Conservation (phyloP, 163 green algal species). For the Scenedesmus sp. region DNA sequence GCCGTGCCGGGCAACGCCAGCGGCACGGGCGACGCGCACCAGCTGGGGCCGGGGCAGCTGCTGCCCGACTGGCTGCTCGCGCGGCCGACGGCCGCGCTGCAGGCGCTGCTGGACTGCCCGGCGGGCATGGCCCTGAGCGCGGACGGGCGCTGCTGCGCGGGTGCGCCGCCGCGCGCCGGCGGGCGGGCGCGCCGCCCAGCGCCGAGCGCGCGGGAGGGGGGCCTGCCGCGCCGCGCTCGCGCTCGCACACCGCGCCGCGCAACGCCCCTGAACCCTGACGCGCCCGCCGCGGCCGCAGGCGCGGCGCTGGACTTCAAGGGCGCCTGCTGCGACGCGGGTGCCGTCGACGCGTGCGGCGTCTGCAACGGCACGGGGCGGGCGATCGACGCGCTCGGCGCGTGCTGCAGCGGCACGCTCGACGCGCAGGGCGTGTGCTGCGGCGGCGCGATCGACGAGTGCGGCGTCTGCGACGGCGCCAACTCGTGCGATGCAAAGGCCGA, state of each 20-base stretch:
- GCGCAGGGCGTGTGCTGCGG: slow-evolving; percentile 58
- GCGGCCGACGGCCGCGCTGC: slow-evolving; percentile 10
- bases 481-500: slow-evolving; percentile 5
- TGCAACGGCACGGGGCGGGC: slow-evolving; percentile 52
- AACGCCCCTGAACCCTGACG: too few species aligned
- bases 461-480: slow-evolving; percentile 56
- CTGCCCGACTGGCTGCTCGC: slow-evolving; percentile 19
- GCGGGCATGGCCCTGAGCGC: slow-evolving; percentile 1
- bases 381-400: slow-evolving; percentile 49
- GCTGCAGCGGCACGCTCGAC: slow-evolving; percentile 51
- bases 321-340: slow-evolving; percentile 52
- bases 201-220: too few species aligned
- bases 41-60: slow-evolving; percentile 10
- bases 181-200: too few species aligned
- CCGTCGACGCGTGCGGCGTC: slow-evolving; percentile 54
- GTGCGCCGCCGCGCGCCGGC: too few species aligned
- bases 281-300: slow-evolving; percentile 30
- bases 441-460: slow-evolving; percentile 58
- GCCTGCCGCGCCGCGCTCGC: too few species aligned
- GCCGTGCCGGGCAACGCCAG: not conserved
- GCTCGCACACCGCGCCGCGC: too few species aligned
- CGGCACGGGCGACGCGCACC: too few species aligned
- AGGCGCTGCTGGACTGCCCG: slow-evolving; percentile 20
- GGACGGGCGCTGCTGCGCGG: slow-evolving; percentile 11
- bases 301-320: slow-evolving; percentile 46